These are phyloP conservation scores for Serendipita sp. DNA, from an alignment of 768 basidiomycete genomes.

Conservation along the genomic window DNA sequence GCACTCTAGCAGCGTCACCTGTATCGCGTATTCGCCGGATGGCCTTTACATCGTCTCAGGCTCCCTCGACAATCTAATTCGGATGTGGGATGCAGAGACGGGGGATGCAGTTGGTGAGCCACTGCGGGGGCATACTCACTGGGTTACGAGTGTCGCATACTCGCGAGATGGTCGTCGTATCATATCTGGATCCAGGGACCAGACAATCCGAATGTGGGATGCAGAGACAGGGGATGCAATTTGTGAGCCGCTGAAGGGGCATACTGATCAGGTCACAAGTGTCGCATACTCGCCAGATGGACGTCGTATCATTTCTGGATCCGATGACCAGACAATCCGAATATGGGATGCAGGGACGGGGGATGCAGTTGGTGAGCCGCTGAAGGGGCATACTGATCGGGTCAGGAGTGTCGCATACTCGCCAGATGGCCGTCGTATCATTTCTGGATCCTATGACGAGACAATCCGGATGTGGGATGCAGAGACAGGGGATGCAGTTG, in stretches of 20 bases:
- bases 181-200: not conserved
- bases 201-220: slow-evolving; percentile 8
- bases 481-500: slow-evolving; percentile 18
- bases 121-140: slow-evolving; percentile 1
- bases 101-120: not conserved
- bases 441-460: slow-evolving; percentile 29
- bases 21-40: not conserved
- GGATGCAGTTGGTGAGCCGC: slow-evolving; percentile 10
- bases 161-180: slow-evolving; percentile 3
- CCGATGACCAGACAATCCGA: slow-evolving; percentile 27
- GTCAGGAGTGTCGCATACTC: slow-evolving; percentile 31
- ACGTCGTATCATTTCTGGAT: slow-evolving; percentile 26
- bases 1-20: not conserved
- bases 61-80: not conserved
- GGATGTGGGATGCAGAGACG: slow-evolving; percentile 9
- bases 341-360: slow-evolving; percentile 29
- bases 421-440: slow-evolving; percentile 26
- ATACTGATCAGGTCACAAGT: slow-evolving; percentile 19
- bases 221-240: not conserved
- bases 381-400: slow-evolving; percentile 28
- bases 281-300: slow-evolving; percentile 28
- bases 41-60: not conserved
- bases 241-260: slow-evolving; percentile 4
- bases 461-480: slow-evolving; percentile 29
- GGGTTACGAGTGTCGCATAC: slow-evolving; percentile 3